Conservation (phyloP, 1,139 yeast species). For the Kodamaea arcana region DNA sequence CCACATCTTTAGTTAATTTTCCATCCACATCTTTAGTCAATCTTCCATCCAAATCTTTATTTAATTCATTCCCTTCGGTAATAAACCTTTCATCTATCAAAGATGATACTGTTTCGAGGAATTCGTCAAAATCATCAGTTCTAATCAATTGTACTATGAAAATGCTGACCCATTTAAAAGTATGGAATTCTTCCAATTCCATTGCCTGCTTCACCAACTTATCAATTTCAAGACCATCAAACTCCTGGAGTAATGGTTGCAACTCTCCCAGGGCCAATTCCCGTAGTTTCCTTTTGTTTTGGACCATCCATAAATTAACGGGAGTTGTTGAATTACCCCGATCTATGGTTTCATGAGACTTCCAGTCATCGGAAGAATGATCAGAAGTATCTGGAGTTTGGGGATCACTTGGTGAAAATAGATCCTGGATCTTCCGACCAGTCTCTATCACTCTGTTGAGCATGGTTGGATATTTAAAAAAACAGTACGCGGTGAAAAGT, state of each 20-base stretch:
- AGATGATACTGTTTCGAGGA: background rate
- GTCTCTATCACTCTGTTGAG: too few relatives aligned
- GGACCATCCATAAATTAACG: background rate
- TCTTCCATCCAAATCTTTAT: too few relatives aligned
- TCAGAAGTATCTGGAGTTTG: slow-evolving; percentile 15
- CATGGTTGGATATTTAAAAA: too few relatives aligned
- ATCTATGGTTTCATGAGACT: background rate
- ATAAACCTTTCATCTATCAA: background rate
- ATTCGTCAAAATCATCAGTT: background rate
- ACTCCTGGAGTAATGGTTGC: background rate
- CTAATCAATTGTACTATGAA: background rate
- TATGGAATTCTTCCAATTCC: background rate
- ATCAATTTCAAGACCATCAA: background rate
- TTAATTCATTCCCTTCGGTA: background rate
- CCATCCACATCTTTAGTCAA: too few relatives aligned
- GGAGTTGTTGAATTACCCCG: background rate
- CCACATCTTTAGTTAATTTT: too few relatives aligned
- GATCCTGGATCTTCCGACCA: too few relatives aligned
- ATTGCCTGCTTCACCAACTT: background rate
- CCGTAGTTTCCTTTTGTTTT: background rate
- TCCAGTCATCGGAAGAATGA: slow-evolving; percentile 12
- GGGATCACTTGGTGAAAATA: slow-evolving; percentile 12
- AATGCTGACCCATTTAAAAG: background rate
- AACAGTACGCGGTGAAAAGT: too few relatives aligned
- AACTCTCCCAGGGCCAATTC: background rate